Percentiles rank a stretch among this genome's conserved stretches.
Conservation (phyloP, 192 early-diverging fungal genomes). For the Rhizophagus clarus region DNA sequence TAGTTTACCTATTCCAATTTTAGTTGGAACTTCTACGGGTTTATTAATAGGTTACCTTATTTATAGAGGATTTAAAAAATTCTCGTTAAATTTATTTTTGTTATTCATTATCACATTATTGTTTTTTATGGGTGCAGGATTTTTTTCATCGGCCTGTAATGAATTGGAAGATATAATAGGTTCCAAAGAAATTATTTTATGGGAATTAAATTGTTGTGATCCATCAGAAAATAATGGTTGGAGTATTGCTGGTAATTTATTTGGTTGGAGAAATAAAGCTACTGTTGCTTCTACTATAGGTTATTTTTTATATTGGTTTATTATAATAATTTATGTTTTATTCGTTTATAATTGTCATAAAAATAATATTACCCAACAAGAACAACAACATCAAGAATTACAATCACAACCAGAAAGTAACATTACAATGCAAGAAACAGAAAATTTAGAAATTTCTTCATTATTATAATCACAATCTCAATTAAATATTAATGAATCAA, state of each 20-base stretch:
- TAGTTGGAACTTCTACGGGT: slow-evolving; percentile 70
- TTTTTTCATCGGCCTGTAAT: slow-evolving; percentile 67
- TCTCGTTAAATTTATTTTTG: slow-evolving; percentile 81
- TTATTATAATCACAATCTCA: too few species aligned
- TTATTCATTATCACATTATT: slow-evolving; percentile 67
- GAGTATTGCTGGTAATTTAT: slow-evolving; percentile 70
- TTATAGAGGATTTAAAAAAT: slow-evolving; percentile 64
- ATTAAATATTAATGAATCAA: too few species aligned
- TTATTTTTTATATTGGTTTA: slow-evolving; percentile 82
- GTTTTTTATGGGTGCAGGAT: slow-evolving; percentile 79
- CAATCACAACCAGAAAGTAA: too few species aligned
- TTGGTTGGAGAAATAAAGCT: slow-evolving; percentile 79
- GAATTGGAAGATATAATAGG: slow-evolving; percentile 64
- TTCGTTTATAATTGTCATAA: too few species aligned
- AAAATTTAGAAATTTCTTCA: too few species aligned
- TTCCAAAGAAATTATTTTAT: slow-evolving; percentile 55
- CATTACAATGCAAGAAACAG: too few species aligned
- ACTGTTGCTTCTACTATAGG: slow-evolving; percentile 70
- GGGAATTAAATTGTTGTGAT: slow-evolving; percentile 67
- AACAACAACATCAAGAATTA: too few species aligned
- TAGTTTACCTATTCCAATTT: slow-evolving; percentile 76
- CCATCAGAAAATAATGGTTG: slow-evolving; percentile 61
- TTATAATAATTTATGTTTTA: neutral
- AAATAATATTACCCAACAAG: too few species aligned
- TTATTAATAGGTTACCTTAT: slow-evolving; percentile 68